A percentile compares a stretch with the other conserved stretches of the same genome.
phyloP scores from a whole-genome alignment of 2,329 filamentous ascomycete genomes.

The Trichoderma sp. region DNA sequence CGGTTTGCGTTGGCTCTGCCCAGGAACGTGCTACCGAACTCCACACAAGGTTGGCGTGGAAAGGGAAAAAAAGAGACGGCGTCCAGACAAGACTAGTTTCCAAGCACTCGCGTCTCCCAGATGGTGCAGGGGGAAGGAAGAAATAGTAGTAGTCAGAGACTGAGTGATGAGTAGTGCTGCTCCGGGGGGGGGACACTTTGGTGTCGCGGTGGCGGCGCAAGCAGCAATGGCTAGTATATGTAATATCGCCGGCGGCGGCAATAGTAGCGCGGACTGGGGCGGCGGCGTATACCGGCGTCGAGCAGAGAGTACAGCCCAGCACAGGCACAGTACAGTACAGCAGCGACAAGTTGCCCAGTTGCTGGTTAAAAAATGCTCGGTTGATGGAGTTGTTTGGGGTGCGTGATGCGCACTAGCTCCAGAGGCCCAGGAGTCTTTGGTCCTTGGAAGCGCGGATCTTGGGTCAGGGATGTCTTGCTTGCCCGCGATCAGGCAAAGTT shows the following conservation, averaged over 20 bases:
- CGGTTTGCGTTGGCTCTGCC: slow-evolving; percentile 31
- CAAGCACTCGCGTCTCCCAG: slow-evolving; percentile 30
- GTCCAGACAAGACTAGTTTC: slow-evolving; percentile 34
- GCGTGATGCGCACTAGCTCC: slow-evolving; percentile 19
- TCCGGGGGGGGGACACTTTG: slow-evolving; percentile 20
- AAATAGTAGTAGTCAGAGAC: slow-evolving; percentile 11
- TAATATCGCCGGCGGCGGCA: slow-evolving; percentile 33
- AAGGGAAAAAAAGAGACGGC: slow-evolving; percentile 25
- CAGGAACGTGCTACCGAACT: slow-evolving; percentile 35
- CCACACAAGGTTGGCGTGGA: slow-evolving; percentile 29
- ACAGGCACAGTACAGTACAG: too few relatives aligned
- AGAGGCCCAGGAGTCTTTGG: slow-evolving; percentile 17
- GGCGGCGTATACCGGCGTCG: slow-evolving; percentile 8
- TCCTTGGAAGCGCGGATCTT: slow-evolving; percentile 24
- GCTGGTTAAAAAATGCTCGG: slow-evolving; percentile 14
- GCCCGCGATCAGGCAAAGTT: slow-evolving; percentile 26
- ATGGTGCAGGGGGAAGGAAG: slow-evolving; percentile 25
- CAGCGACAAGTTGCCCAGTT: slow-evolving; percentile 4
- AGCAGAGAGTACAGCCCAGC: too few relatives aligned
- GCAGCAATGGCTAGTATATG: slow-evolving; percentile 30
- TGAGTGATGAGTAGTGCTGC: slow-evolving; percentile 25
- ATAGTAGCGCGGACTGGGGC: slow-evolving; percentile 30
- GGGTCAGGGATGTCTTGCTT: slow-evolving; percentile 25
- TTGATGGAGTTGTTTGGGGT: slow-evolving; percentile 13
- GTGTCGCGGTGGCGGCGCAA: slow-evolving; percentile 35